These are phyloP conservation scores for Agrostemma githago DNA, from an alignment of 148 eudicot genomes.

Conservation along the genomic window DNA sequence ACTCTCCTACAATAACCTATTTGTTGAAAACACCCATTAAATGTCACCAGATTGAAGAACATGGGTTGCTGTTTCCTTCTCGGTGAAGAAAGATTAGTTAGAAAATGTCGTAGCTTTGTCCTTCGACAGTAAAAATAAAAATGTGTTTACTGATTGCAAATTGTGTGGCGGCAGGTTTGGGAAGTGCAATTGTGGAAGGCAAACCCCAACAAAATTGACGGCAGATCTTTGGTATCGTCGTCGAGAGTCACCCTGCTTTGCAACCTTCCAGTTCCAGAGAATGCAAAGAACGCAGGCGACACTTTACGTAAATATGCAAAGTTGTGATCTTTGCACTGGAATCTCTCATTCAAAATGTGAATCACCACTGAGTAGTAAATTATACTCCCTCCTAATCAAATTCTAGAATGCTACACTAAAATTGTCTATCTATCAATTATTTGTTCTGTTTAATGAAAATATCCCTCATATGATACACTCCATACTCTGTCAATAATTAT, in stretches of 20 bases:
- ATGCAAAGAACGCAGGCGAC: constrained; percentile 42
- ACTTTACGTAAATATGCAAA: constrained; percentile 51
- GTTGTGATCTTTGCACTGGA: constrained; percentile 29
- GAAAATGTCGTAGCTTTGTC: no score
- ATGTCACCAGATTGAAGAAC: no score
- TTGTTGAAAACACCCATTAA: no score
- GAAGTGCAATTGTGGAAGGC: constrained; percentile 57
- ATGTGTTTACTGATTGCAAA: background rate
- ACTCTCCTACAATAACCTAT: no score
- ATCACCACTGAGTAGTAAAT: no score
- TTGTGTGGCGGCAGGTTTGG: constrained; percentile 51
- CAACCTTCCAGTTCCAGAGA: constrained; percentile 59
- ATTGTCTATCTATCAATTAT: background rate
- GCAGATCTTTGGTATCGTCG: constrained; percentile 43
- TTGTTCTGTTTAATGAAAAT: background rate
- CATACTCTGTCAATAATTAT: no score
- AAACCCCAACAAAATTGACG: constrained; percentile 28
- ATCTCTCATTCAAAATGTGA: background rate
- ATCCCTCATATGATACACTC: background rate
- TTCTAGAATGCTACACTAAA: background rate
- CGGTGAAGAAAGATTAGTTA: no score
- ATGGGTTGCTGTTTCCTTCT: no score
- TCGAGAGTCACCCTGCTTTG: constrained; percentile 64
- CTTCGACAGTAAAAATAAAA: no score
- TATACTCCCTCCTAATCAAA: background rate